Evolutionary conservation across 1,284 basidiomycete genomes (phyloP), one percentile per base, ranked within the genome.

Genomic region (Malassezia psittaci): DNA sequence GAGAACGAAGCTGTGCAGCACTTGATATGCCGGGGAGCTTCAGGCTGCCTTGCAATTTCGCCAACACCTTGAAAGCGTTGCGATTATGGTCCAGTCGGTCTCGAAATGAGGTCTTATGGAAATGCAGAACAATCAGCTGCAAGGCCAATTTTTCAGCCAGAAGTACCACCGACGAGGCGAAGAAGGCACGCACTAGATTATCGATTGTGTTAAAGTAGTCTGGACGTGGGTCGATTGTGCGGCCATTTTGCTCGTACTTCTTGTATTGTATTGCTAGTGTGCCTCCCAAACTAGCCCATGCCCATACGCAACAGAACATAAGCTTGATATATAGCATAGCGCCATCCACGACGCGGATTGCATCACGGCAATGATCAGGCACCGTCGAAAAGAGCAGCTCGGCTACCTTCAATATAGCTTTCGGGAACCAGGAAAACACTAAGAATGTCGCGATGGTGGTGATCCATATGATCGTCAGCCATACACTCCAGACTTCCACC

Each of bases 391-490:
- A 68, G 10, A 46, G 7, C 39, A 72, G 57, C 35, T 68, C 62
- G 51, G 63, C 59, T 36, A 71, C 52, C 5, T 63, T 62, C 10
- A 67, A 52, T 6, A 60, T 51, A 3, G 68, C 34, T 12, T 59
- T 52, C 15, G 69, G 69, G 12, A 72, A 37, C 57, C 57, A 68
- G 16, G 68, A 64, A 43, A 72, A 47, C 19, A 72, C 37, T 21
- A 72, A 38, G 49, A 72, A 69, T 15, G 70, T 72, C 13, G 63
- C 67, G 34, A 64, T 65, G 7, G 60, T 37, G 16, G 70, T 52
- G n/a, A 67, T 67, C 60, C 59, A 68, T 46, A 72, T 69, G 59
- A 71, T 72, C 44, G 68, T 54, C 18, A 72, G 51, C 70, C 70
- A 72, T 43, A 72, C 61, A 45, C 64, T 66, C 69, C 69, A 72